phyloP scores from a whole-genome alignment of 441 rosid genomes.

The Mallotus japonicus region DNA sequence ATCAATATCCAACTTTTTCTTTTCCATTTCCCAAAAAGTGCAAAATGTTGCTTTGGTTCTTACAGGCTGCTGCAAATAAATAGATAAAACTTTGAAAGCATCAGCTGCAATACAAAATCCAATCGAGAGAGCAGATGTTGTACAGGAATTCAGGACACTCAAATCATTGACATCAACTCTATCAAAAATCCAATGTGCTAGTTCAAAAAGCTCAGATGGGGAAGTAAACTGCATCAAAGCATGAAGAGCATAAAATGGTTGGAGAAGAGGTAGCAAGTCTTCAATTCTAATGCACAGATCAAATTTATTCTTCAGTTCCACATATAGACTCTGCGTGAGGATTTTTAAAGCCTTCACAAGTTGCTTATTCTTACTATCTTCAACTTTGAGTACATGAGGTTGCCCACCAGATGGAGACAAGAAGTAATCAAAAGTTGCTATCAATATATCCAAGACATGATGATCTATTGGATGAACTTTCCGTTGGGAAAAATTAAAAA shows the following conservation, averaged over 20 bases:
- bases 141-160: slow-evolving; percentile 31
- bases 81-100: slow-evolving; percentile 59
- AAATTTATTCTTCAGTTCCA: slow-evolving; percentile 44
- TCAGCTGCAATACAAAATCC: slow-evolving; percentile 64
- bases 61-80: slow-evolving; percentile 52
- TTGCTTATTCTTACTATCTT: slow-evolving; percentile 33
- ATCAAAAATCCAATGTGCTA: slow-evolving; percentile 58
- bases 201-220: slow-evolving; percentile 66
- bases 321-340: slow-evolving; percentile 44
- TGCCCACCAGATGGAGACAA: slow-evolving; percentile 38
- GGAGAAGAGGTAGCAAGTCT: slow-evolving; percentile 47
- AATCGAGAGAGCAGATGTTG: slow-evolving; percentile 39
- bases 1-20: slow-evolving; percentile 41
- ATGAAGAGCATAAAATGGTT: slow-evolving; percentile 53
- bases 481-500: slow-evolving; percentile 40
- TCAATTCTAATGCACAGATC: slow-evolving; percentile 47
- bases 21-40: slow-evolving; percentile 55
- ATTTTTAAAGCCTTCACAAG: slow-evolving; percentile 44
- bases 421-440: slow-evolving; percentile 46
- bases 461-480: slow-evolving; percentile 55
- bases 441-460: slow-evolving; percentile 58
- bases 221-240: slow-evolving; percentile 54
- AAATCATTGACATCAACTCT: slow-evolving; percentile 37
- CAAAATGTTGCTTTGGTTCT: slow-evolving; percentile 40
- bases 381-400: slow-evolving; percentile 25